Evolutionary conservation across 1,284 basidiomycete species (phyloP).

Genomic region (Mycena sp.): DNA sequence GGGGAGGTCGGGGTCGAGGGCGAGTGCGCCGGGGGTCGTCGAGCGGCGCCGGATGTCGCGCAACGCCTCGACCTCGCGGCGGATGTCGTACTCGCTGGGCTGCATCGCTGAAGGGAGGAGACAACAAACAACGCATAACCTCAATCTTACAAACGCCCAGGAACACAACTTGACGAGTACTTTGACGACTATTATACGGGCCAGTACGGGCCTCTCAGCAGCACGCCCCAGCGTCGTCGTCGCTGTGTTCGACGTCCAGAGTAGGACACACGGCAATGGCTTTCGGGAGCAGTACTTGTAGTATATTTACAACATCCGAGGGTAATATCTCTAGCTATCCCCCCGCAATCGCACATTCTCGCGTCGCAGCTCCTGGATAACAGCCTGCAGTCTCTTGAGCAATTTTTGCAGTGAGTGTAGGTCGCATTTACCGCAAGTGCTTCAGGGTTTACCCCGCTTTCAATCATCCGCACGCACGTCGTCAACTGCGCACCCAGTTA

Average conservation of each 20-base stretch:
- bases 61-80: conserved; percentile 55
- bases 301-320: too few species aligned
- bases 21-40: conserved; percentile 79
- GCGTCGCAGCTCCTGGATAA: conserved; percentile 77
- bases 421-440: conserved; percentile 77
- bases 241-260: too few species aligned
- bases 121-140: too few species aligned
- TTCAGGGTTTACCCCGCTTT: conserved; percentile 86
- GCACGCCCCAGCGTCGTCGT: too few species aligned
- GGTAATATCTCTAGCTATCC: too few species aligned
- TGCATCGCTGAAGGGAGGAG: conserved; percentile 11
- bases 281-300: too few species aligned
- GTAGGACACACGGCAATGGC: too few species aligned
- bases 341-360: conserved; percentile 53
- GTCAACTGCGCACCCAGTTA: conserved; percentile 52
- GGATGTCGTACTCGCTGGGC: conserved; percentile 27
- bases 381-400: conserved; percentile 57
- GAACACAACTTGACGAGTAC: too few species aligned
- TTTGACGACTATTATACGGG: too few species aligned
- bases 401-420: conserved; percentile 1
- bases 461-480: conserved; percentile 85
- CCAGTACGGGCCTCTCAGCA: too few species aligned
- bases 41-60: conserved; percentile 86
- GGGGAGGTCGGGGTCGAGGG: conserved; percentile 90
- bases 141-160: too few species aligned